These are phyloP conservation scores for Mucor plumbeus DNA, from an alignment of 371 early-diverging fungal species.

Conservation along the genomic window DNA sequence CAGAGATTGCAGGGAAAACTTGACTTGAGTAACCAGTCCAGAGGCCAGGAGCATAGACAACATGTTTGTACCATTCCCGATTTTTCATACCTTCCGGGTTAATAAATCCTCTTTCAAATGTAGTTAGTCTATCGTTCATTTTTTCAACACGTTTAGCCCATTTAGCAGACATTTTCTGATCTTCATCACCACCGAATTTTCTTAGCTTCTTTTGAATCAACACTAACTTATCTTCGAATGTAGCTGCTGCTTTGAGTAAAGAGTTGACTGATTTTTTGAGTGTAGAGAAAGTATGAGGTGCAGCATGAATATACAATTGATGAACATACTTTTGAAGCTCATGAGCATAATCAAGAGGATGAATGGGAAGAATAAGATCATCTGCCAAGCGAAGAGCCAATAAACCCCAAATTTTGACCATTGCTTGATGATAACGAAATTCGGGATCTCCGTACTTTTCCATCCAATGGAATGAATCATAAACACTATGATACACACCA, in stretches of 20 bases:
- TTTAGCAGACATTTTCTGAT: conserved; percentile 24
- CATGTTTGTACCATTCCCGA: conserved; percentile 70
- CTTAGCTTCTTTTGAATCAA: conserved; percentile 24
- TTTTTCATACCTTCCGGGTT: conserved; percentile 60
- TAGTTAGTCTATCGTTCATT: conserved; percentile 48
- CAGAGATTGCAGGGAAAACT: conserved; percentile 58
- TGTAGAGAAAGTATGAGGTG: conserved; percentile 25
- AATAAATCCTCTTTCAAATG: conserved; percentile 64
- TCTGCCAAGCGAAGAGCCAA: conserved; percentile 48
- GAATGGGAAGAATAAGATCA: conserved; percentile 44
- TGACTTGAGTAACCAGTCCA: conserved; percentile 60
- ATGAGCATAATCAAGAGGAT: conserved; percentile 43
- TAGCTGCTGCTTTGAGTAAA: conserved; percentile 14
- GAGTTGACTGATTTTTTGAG: conserved; percentile 26
- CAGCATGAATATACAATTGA: conserved; percentile 17
- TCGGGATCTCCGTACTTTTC: conserved; percentile 67
- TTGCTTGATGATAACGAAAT: conserved; percentile 61
- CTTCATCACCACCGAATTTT: conserved; percentile 15
- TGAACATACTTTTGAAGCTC: conserved; percentile 28
- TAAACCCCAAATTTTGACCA: conserved; percentile 51
- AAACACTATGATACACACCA: conserved; percentile 73
- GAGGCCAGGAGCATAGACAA: conserved; percentile 61
- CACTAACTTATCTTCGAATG: conserved; percentile 19
- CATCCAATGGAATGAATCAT: conserved; percentile 70
- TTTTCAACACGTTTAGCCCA: conserved; percentile 29